Conservation (phyloP, 345 rosid genomes). For the Pseudoturritis turrita region DNA sequence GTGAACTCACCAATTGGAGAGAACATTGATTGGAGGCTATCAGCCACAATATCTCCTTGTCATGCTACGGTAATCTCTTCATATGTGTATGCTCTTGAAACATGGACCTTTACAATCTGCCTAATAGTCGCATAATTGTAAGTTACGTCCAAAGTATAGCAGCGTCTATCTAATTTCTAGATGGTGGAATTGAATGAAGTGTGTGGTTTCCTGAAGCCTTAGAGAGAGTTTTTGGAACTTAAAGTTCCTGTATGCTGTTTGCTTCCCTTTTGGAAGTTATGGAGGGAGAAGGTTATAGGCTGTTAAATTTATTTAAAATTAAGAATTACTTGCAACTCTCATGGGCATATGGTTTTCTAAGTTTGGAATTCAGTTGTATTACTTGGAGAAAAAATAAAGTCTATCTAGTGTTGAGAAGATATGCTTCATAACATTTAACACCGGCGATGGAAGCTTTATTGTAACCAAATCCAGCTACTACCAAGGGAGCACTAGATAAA, state of each 20-base stretch:
- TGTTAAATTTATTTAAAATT: not conserved
- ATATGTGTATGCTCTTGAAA: slow-evolving; percentile 11
- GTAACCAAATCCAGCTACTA: slow-evolving; percentile 2
- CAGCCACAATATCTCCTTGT: slow-evolving; percentile 95
- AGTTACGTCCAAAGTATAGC: not conserved
- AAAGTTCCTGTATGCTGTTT: not conserved
- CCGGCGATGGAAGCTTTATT: not conserved
- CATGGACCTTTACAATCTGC: slow-evolving; percentile 2
- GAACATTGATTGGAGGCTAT: slow-evolving; percentile 90
- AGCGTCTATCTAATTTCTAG: slow-evolving; percentile 13
- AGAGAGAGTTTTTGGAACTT: not conserved
- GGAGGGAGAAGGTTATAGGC: not conserved
- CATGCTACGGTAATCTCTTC: slow-evolving; percentile 80
- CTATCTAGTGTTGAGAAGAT: not conserved
- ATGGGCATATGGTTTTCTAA: slow-evolving; percentile 3
- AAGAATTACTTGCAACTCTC: not conserved
- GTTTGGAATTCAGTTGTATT: not conserved
- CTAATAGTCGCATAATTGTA: not conserved
- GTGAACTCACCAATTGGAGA: slow-evolving; percentile 80
- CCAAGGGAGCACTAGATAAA: not conserved
- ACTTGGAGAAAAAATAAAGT: not conserved
- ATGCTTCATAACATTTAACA: not conserved
- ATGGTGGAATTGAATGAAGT: slow-evolving; percentile 5
- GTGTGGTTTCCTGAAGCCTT: slow-evolving; percentile 2
- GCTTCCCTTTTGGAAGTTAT: not conserved